Percentiles rank a stretch among this genome's conserved stretches.
Conservation (phyloP, 1,284 basidiomycete species). For the Heterobasidion irregulare region DNA sequence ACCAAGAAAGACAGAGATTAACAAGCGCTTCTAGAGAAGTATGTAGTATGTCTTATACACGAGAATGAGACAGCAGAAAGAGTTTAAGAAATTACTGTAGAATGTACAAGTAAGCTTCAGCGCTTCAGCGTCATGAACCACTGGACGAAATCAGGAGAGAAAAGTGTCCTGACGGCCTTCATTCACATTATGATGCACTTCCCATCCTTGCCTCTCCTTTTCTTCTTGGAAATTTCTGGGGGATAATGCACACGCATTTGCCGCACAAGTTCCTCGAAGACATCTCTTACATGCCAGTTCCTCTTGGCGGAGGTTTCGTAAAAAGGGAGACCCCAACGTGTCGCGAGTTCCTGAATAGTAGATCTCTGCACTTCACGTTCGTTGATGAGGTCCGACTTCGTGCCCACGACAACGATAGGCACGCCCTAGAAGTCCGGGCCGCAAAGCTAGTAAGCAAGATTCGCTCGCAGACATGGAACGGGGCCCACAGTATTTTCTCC, state of each 20-base stretch:
- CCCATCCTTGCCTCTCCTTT: slow-evolving; percentile 18
- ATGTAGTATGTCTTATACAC: neutral
- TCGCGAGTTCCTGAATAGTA: slow-evolving; percentile 58
- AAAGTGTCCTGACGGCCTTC: neutral
- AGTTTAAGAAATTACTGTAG: neutral
- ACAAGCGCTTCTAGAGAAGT: neutral
- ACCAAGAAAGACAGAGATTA: neutral
- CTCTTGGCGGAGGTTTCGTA: slow-evolving; percentile 82
- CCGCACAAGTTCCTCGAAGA: slow-evolving; percentile 71
- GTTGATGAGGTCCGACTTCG: slow-evolving; percentile 77
- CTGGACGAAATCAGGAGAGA: neutral
- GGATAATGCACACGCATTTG: slow-evolving; percentile 69
- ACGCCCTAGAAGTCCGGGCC: slow-evolving; percentile 31
- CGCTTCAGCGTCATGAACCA: too few species aligned
- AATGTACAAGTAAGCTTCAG: neutral
- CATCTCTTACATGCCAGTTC: slow-evolving; percentile 73
- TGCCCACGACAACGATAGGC: slow-evolving; percentile 84
- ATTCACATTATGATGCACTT: slow-evolving; percentile 54
- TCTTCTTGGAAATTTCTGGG: slow-evolving; percentile 26
- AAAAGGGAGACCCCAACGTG: slow-evolving; percentile 67
- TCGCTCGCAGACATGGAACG: neutral
- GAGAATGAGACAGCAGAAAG: neutral
- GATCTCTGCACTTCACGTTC: slow-evolving; percentile 74
- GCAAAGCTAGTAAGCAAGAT: neutral
- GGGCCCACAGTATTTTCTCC: slow-evolving; percentile 50